Evolutionary conservation across 345 rosid genomes (phyloP).

Genomic region (Abelmoschus esculentus): DNA sequence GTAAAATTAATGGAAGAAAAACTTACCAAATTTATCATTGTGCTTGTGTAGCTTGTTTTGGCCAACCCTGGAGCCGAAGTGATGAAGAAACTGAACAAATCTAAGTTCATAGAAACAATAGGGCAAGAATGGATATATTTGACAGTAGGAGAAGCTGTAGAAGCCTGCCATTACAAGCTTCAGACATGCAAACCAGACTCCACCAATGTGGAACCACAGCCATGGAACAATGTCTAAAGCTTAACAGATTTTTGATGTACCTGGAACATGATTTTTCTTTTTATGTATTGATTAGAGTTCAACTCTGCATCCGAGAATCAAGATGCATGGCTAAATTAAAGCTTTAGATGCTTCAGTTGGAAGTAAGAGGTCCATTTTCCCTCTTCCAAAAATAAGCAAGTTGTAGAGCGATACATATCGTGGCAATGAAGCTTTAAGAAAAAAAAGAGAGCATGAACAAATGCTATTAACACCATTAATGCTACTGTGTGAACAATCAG

Average conservation of each 20-base stretch:
- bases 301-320: conserved; percentile 4
- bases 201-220: conserved; percentile 25
- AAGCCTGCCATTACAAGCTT: conserved; percentile 75
- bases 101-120: conserved; percentile 50
- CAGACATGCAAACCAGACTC: conserved; percentile 38
- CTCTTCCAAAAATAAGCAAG: conserved; percentile 11
- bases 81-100: conserved; percentile 76
- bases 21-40: not conserved
- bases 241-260: not conserved
- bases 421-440: conserved; percentile 4
- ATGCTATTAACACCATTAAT: not conserved
- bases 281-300: not conserved
- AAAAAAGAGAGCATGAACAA: not conserved
- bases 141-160: conserved; percentile 86
- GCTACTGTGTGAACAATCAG: not conserved
- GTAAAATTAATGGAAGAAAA: not conserved
- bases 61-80: conserved; percentile 92
- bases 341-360: conserved; percentile 1
- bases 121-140: conserved; percentile 77
- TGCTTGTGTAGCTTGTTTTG: conserved; percentile 43
- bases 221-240: conserved; percentile 32
- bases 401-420: conserved; percentile 4
- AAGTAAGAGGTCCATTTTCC: conserved; percentile 16
- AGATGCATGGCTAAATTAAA: not conserved
- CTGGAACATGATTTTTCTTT: not conserved